These are phyloP conservation scores for Zalaria sp. DNA, from an alignment of 2,329 filamentous ascomycete genomes.

Conservation along the genomic window DNA sequence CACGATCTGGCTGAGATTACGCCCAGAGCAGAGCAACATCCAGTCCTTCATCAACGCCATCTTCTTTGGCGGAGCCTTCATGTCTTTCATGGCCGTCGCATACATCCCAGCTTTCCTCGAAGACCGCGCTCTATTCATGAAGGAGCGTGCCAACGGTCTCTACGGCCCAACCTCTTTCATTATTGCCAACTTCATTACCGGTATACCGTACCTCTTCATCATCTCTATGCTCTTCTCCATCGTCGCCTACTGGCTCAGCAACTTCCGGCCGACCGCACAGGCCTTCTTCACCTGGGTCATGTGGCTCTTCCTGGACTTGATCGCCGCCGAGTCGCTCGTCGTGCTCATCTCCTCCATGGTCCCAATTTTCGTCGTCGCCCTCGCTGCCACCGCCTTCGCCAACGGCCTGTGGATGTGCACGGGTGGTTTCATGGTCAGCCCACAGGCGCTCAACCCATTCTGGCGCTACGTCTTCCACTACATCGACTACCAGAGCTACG, in stretches of 20 bases:
- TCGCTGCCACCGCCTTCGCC: slow-evolving; percentile 69
- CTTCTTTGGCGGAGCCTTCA: slow-evolving; percentile 38
- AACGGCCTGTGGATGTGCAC: slow-evolving; percentile 88
- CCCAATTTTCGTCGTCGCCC: slow-evolving; percentile 65
- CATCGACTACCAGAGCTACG: slow-evolving; percentile 75
- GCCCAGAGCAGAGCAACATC: slow-evolving; percentile 55
- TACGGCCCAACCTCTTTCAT: slow-evolving; percentile 63
- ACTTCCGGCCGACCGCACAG: slow-evolving; percentile 50
- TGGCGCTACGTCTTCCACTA: slow-evolving; percentile 83
- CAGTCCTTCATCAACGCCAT: slow-evolving; percentile 74
- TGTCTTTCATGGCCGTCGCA: slow-evolving; percentile 48
- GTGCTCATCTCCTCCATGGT: slow-evolving; percentile 61
- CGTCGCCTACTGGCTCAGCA: slow-evolving; percentile 66
- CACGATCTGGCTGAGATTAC: slow-evolving; percentile 68
- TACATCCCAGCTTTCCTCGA: slow-evolving; percentile 78
- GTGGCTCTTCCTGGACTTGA: slow-evolving; percentile 73
- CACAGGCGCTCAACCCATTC: slow-evolving; percentile 61
- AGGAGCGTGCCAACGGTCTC: slow-evolving; percentile 70
- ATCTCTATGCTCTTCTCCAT: slow-evolving; percentile 64
- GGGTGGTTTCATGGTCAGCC: slow-evolving; percentile 65
- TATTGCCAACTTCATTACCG: slow-evolving; percentile 68
- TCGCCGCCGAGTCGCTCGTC: slow-evolving; percentile 71
- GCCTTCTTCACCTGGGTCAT: slow-evolving; percentile 68
- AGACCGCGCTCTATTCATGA: slow-evolving; percentile 56
- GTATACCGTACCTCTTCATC: slow-evolving; percentile 62